Conservation (phyloP, 306 rosid genomes). For the Betula pendula region DNA sequence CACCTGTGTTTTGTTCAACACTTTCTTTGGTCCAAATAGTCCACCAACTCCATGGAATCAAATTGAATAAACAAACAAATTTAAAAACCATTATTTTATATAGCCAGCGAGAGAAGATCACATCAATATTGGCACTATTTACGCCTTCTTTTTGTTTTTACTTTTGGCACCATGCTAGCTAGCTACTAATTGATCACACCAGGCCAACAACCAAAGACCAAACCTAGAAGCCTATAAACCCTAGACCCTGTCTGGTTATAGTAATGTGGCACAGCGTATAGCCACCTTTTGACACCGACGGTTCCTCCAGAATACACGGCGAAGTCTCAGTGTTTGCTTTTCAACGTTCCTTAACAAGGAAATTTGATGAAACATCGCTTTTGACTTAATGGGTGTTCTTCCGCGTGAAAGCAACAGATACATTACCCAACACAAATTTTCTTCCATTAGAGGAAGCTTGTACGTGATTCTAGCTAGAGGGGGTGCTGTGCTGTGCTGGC, state of each 20-base stretch:
- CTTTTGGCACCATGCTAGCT: constrained; percentile 34
- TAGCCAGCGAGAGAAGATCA: constrained; percentile 24
- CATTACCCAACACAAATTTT: not conserved
- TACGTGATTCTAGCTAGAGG: too few species aligned
- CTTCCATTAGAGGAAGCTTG: not conserved
- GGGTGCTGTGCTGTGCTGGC: too few species aligned
- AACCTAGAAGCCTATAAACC: constrained; percentile 32
- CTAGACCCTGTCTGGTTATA: constrained; percentile 19
- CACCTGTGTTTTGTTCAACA: not conserved
- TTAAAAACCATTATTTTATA: constrained; percentile 20
- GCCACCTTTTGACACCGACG: constrained; percentile 53
- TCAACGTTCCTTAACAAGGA: constrained; percentile 45
- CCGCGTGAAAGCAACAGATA: too few species aligned
- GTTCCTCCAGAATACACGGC: constrained; percentile 59
- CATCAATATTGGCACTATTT: constrained; percentile 41
- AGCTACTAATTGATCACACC: constrained; percentile 8
- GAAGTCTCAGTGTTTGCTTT: constrained; percentile 30
- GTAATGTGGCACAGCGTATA: constrained; percentile 39
- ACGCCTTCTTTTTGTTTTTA: constrained; percentile 47
- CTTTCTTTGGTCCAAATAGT: constrained; percentile 28
- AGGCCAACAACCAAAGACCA: constrained; percentile 17
- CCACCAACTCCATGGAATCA: constrained; percentile 47
- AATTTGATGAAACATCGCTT: constrained; percentile 47
- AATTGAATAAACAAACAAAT: constrained; percentile 30
- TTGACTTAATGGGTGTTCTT: constrained; percentile 43